phyloP scores from a whole-genome alignment of 2,329 filamentous ascomycete genomes.

The Penicillium sp. region DNA sequence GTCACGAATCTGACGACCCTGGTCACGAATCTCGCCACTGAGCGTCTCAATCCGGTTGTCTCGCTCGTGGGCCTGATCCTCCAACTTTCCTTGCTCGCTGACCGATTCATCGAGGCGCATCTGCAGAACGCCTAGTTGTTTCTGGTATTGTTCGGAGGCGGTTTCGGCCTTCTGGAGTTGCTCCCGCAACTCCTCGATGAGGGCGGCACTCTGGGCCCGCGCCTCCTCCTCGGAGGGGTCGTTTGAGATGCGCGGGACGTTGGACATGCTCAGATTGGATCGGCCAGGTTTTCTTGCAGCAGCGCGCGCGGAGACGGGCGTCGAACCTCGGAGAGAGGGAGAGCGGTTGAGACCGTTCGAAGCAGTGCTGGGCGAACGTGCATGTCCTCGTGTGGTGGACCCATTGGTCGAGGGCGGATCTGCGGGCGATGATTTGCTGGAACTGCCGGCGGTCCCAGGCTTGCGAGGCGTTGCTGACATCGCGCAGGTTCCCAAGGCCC shows the following conservation, averaged over 20 bases:
- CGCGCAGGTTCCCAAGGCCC: constrained; percentile 23
- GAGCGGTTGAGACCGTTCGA: constrained; percentile 59
- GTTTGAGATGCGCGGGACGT: constrained; percentile 49
- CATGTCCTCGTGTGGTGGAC: constrained; percentile 41
- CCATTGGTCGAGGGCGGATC: constrained; percentile 38
- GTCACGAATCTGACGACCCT: constrained; percentile 81
- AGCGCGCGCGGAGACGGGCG: constrained; percentile 71
- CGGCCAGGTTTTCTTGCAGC: constrained; percentile 64
- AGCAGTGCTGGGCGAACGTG: constrained; percentile 56
- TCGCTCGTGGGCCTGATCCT: constrained; percentile 84
- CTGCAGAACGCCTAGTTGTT: constrained; percentile 84
- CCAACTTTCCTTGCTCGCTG: constrained; percentile 80
- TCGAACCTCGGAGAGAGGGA: constrained; percentile 63
- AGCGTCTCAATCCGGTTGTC: constrained; percentile 82
- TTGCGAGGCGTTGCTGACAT: constrained; percentile 53
- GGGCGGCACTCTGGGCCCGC: constrained; percentile 76
- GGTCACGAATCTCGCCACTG: constrained; percentile 82
- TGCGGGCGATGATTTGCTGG: constrained; percentile 37
- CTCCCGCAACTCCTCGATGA: constrained; percentile 83
- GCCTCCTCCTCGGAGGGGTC: constrained; percentile 69
- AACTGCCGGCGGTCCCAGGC: constrained; percentile 39
- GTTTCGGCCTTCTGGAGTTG: constrained; percentile 80
- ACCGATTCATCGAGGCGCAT: constrained; percentile 82
- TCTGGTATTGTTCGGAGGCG: constrained; percentile 76
- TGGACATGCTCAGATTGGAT: constrained; percentile 49